These are phyloP conservation scores for Pseudevernia furfuracea DNA, from an alignment of 495 filamentous ascomycete species.

Conservation along the genomic window DNA sequence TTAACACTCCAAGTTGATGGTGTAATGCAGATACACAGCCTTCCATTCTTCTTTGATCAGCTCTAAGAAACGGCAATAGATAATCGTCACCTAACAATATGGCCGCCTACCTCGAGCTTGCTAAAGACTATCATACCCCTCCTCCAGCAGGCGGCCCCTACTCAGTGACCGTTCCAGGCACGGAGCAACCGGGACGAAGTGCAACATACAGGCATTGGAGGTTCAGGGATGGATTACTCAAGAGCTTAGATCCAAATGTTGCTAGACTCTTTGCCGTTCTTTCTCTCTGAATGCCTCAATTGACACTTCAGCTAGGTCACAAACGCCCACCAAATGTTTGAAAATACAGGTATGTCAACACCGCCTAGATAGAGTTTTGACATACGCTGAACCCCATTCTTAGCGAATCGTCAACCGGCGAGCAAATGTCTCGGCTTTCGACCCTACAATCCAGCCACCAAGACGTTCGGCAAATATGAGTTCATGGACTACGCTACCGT, in stretches of 20 bases:
- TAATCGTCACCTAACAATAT: not conserved
- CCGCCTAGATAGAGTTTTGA: slow-evolving; percentile 6
- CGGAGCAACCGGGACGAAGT: slow-evolving; percentile 62
- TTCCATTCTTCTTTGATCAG: not conserved
- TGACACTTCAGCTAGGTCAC: slow-evolving; percentile 37
- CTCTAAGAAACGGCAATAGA: too few relatives aligned
- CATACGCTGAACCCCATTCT: slow-evolving; percentile 13
- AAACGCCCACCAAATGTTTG: slow-evolving; percentile 78
- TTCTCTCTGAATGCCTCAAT: not conserved
- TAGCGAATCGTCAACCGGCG: slow-evolving; percentile 52
- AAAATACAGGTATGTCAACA: slow-evolving; percentile 46
- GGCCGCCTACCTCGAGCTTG: slow-evolving; percentile 34
- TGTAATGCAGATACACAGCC: not conserved
- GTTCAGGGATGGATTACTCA: slow-evolving; percentile 60
- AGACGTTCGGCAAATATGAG: slow-evolving; percentile 67
- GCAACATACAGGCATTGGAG: slow-evolving; percentile 79
- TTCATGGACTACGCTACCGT: slow-evolving; percentile 82
- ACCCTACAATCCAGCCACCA: slow-evolving; percentile 66
- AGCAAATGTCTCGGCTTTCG: slow-evolving; percentile 70
- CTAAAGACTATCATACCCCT: slow-evolving; percentile 36
- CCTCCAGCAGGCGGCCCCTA: slow-evolving; percentile 43
- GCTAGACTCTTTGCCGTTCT: slow-evolving; percentile 11
- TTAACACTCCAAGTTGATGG: not conserved
- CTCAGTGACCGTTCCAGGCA: slow-evolving; percentile 62
- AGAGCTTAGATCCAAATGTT: slow-evolving; percentile 67